Evolutionary conservation across 1,284 basidiomycete species (phyloP).

Genomic region (Volvariella surrecta): DNA sequence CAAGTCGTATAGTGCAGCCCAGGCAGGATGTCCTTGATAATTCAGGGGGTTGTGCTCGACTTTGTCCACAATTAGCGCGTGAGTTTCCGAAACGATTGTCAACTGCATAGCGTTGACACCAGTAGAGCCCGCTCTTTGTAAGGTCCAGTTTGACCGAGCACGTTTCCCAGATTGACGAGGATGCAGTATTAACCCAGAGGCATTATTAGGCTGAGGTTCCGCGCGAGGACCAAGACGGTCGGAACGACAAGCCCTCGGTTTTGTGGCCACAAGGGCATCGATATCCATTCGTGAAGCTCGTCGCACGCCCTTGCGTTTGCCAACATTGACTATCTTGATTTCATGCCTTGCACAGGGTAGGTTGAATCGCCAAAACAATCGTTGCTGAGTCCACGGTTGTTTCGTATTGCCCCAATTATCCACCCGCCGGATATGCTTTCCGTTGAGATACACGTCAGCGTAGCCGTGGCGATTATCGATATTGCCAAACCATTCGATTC

Average conservation of each 20-base stretch:
- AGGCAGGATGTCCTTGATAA: slow-evolving; percentile 67
- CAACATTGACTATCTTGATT: slow-evolving; percentile 55
- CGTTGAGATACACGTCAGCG: slow-evolving; percentile 52
- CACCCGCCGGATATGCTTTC: slow-evolving; percentile 31
- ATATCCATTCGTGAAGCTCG: slow-evolving; percentile 37
- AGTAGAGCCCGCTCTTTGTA: slow-evolving; percentile 47
- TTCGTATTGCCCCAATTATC: slow-evolving; percentile 35
- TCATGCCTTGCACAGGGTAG: slow-evolving; percentile 46
- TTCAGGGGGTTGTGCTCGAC: slow-evolving; percentile 77
- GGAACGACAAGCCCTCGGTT: slow-evolving; percentile 15
- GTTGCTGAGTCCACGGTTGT: slow-evolving; percentile 41
- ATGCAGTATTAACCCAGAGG: background rate
- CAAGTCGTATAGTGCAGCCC: slow-evolving; percentile 70
- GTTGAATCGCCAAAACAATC: slow-evolving; percentile 53
- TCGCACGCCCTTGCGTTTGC: slow-evolving; percentile 26
- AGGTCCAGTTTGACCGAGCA: slow-evolving; percentile 15
- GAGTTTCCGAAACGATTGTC: slow-evolving; percentile 58
- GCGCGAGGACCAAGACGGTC: background rate
- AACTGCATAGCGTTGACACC: slow-evolving; percentile 83
- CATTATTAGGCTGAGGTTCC: slow-evolving; percentile 5
- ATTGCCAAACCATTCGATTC: slow-evolving; percentile 71
- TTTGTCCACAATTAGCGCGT: slow-evolving; percentile 73
- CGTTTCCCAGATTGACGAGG: background rate
- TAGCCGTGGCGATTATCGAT: slow-evolving; percentile 44
- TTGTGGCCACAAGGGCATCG: slow-evolving; percentile 61